Base-by-base conservation (phyloP, 164 flowering plant species). In the Protea cynaroides region DNA sequence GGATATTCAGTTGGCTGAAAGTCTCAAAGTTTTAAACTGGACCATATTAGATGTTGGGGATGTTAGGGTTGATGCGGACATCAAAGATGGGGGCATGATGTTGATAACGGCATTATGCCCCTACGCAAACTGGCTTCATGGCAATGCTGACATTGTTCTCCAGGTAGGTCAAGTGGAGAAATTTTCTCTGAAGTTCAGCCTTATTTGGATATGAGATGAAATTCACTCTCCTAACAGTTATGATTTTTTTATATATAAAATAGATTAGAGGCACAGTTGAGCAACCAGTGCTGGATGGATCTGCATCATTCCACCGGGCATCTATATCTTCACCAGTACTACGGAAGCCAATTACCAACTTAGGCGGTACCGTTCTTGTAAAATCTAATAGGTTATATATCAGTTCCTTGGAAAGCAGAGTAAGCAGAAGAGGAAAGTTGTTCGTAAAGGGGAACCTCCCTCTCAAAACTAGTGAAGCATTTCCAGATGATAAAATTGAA, bases 81-180 rank as follows among this genome's bases (percentile, higher is more conserved):
- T 95, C 58, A 95, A 92, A 81, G 99, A 95, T 84, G 97, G 99
- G 46, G 99, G 99, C 61, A 95, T 95, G 99, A 80, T 87, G 89
- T 70, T 95, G 79, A 65, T 95, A 61, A 92, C 99, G 56, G 99
- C 99, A 61, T 75, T 95, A 63, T 88, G 86, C 71, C 97, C 99
- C 59, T 77, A 88, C 82, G 97, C 88, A 3, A 75, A 83, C 61
- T 95, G 99, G 99, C 92, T 95, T 74, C 92, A 92, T 58, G 99
- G 99, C 64, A 89, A 78, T 82, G 99, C 99, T 63, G 97, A 95
- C 70, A 78, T 95, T 69, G 80, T 81, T 74, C 89, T 95, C 71
- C 88, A 92, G 92, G 99, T 95, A 55, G 25, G 69, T 71, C 38
- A 57, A 68, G 38, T 59, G 37, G 24, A 21, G 1, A 40, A 19